Evolutionary conservation across 345 rosid species (phyloP), one percentile per base, ranked within the genome.

Genomic region (Sonneratia caseolaris): DNA sequence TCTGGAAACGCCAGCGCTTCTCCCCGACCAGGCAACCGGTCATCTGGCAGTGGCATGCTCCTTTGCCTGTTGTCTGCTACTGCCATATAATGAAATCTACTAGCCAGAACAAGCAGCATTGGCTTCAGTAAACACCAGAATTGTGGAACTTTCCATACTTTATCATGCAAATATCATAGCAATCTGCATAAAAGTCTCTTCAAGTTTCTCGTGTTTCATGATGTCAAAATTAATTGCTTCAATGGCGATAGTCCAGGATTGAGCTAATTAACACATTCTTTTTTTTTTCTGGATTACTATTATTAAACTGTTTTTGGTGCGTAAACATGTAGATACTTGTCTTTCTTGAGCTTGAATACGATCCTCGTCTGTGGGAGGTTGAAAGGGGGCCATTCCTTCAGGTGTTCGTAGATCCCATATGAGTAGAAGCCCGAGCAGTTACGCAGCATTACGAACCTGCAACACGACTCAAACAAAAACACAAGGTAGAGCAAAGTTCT

Each of bases 351-450:
- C 83, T 83, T 84, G 87, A 86, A 92, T 4, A 84, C 94, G 42
- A 92, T 85, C 75, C 98, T 87, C 75, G 91, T 86, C 74, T 90
- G 91, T 21, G 95, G 91, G 62, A 92, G 84, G 80, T 89, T 89
- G 78, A 92, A 89, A 55, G 83, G 86, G 11, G 96, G 91, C 93
- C 95, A 92, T 55, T 92, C 92, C 38, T 71, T 70, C 36, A 85
- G 61, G 81, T 92, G 92, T 72, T 92, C 92, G 35, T 81, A 92
- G 65, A 92, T 87, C 66, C 89, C 90, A 42, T 92, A 90, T 27
- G 92, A 78, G 83, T 92, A 92, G 79, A 92, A 88, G 27, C 97
- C 97, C n/a, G 82, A 81, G 10, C 84, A 83, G 72, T 81, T 68
- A 40, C 86, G 82, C 71, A 88, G 96, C 89, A 92, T 82, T 43